These are phyloP conservation scores for Pseudogymnoascus sp. DNA, from an alignment of 2,329 filamentous ascomycete species.

Conservation along the genomic window DNA sequence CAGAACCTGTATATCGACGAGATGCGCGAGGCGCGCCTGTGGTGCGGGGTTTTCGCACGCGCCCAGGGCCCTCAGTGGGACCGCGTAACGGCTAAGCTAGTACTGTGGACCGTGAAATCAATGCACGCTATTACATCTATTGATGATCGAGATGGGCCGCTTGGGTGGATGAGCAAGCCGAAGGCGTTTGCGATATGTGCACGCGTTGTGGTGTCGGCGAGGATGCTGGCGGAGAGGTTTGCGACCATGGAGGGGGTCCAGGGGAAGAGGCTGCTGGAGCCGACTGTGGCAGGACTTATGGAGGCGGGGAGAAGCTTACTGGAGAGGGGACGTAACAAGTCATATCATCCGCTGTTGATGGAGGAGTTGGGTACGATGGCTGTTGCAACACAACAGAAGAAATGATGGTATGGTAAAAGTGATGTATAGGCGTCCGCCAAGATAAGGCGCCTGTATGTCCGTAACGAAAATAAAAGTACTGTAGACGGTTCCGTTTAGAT, in stretches of 20 bases:
- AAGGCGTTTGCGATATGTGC: constrained; percentile 58
- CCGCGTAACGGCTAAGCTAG: constrained; percentile 2
- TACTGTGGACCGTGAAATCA: constrained; percentile 7
- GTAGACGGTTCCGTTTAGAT: not conserved
- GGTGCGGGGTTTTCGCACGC: constrained; percentile 36
- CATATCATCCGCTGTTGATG: not conserved
- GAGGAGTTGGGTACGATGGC: not conserved
- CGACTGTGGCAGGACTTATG: not conserved
- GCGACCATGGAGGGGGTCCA: not conserved
- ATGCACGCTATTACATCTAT: constrained; percentile 20
- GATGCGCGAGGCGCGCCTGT: constrained; percentile 64
- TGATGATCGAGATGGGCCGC: constrained; percentile 49
- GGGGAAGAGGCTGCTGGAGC: not conserved
- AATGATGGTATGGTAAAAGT: not conserved
- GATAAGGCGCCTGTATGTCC: not conserved
- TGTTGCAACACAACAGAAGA: not conserved
- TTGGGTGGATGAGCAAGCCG: constrained; percentile 66
- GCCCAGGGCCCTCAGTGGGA: constrained; percentile 13
- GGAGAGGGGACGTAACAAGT: not conserved
- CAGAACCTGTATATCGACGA: constrained; percentile 92
- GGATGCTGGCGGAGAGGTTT: constrained; percentile 10
- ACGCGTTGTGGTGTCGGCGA: constrained; percentile 33
- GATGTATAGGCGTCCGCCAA: not conserved
- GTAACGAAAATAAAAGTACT: constrained; percentile 4
- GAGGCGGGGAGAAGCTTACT: not conserved